Percentiles rank a stretch among this genome's conserved stretches.
Conservation (phyloP, 176 grass and related monocot genomes). For the Musa schizocarpa region DNA sequence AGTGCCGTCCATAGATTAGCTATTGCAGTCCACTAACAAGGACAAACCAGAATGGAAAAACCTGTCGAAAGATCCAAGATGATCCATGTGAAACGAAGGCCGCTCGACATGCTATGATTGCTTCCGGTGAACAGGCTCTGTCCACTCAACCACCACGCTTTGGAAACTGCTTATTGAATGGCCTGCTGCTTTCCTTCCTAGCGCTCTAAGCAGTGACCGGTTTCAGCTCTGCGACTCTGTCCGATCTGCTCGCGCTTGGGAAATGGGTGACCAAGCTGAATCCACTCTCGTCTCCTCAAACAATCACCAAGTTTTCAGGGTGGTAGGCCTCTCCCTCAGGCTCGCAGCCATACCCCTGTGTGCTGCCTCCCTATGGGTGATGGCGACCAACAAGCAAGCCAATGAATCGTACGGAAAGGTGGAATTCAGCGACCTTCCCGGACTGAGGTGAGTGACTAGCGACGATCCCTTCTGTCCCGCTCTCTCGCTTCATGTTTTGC, state of each 20-base stretch:
- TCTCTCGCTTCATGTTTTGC: not conserved
- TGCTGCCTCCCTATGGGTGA: slow-evolving; percentile 6
- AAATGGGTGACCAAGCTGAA: not conserved
- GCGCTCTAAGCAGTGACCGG: not conserved
- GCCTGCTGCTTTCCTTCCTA: not conserved
- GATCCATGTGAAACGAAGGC: too few relatives aligned
- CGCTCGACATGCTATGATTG: not conserved
- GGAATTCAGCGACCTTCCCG: slow-evolving; percentile 4
- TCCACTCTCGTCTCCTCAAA: not conserved
- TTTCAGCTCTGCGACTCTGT: not conserved
- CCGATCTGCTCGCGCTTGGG: not conserved
- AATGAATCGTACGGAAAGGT: slow-evolving; percentile 6
- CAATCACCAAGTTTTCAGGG: not conserved
- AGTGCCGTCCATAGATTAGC: not conserved
- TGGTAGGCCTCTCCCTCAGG: slow-evolving; percentile 1
- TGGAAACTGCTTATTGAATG: not conserved
- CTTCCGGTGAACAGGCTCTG: not conserved
- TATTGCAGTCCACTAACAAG: too few relatives aligned
- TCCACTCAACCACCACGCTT: not conserved
- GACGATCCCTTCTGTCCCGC: not conserved
- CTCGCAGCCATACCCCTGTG: not conserved
- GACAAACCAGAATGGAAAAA: too few relatives aligned
- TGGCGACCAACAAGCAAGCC: not conserved
- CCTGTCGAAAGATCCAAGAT: too few relatives aligned
- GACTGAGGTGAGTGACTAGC: not conserved